Percentiles rank a stretch among this genome's conserved stretches.
Evolutionary conservation across 805 yeast genomes (phyloP).

Genomic region (Hyphopichia homilentoma): DNA sequence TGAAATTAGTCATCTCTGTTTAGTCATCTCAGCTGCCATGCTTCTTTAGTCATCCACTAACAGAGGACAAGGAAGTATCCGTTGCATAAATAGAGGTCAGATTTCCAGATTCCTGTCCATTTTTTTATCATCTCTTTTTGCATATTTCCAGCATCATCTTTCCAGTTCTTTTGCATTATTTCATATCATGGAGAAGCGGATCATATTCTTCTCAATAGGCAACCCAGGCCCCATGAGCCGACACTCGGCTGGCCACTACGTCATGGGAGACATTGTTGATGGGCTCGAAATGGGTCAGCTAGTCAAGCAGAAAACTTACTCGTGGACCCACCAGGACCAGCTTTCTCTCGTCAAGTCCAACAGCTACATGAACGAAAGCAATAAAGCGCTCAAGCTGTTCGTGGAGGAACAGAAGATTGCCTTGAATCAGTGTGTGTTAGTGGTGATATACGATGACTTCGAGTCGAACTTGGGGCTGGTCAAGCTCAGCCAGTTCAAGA

Average conservation of each 20-base stretch:
- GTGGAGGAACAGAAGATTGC: conserved; percentile 15
- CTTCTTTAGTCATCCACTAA: no score
- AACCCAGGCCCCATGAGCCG: conserved; percentile 38
- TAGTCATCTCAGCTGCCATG: no score
- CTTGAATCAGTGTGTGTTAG: conserved; percentile 10
- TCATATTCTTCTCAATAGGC: conserved; percentile 29
- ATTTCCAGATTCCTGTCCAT: no score
- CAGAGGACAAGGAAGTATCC: no score
- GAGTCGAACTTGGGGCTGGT: conserved; percentile 30
- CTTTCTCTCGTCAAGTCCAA: conserved; percentile 33
- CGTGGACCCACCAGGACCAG: conserved; percentile 18
- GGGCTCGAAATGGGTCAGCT: conserved; percentile 26
- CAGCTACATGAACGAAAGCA: conserved; percentile 39
- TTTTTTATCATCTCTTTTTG: no score
- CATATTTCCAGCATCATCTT: no score
- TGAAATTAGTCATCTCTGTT: no score
- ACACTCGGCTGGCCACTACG: conserved; percentile 40
- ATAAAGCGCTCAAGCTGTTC: conserved; percentile 22
- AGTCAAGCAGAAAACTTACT: conserved; percentile 24
- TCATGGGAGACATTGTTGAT: conserved; percentile 21
- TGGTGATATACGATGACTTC: conserved; percentile 37
- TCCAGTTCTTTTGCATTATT: no score
- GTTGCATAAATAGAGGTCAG: no score
- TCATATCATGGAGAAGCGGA: no score
- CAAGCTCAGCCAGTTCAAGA: conserved; percentile 24